Conservation (phyloP, 768 basidiomycete genomes). For the Xerocomus brunneocitrinus region DNA sequence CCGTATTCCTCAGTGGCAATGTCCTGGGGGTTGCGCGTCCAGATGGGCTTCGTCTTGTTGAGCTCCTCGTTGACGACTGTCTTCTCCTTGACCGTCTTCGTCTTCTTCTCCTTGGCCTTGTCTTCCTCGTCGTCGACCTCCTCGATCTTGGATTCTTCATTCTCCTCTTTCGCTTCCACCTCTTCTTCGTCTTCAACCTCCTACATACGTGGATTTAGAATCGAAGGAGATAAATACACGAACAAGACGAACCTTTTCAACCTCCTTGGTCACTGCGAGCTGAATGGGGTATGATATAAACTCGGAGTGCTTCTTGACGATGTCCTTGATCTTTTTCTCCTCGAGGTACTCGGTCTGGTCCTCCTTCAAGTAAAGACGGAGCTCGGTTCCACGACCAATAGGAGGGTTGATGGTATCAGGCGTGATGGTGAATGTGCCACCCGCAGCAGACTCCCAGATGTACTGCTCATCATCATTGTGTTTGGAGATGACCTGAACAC, state of each 20-base stretch:
- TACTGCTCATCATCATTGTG: constrained; percentile 99
- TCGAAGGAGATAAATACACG: neutral
- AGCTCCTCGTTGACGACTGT: constrained; percentile 92
- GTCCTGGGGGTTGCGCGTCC: constrained; percentile 96
- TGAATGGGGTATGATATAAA: constrained; percentile 99
- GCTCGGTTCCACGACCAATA: constrained; percentile 90
- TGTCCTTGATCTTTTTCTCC: constrained; percentile 99
- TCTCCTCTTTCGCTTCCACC: constrained; percentile 68
- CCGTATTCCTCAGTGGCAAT: constrained; percentile 92
- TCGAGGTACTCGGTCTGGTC: constrained; percentile 99
- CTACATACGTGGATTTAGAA: constrained; percentile 34
- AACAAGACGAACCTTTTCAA: constrained; percentile 77
- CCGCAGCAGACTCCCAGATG: constrained; percentile 99
- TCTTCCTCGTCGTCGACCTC: constrained; percentile 82
- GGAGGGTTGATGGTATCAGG: constrained; percentile 85
- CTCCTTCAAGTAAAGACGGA: constrained; percentile 93
- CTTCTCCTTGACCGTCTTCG: constrained; percentile 89
- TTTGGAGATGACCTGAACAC: constrained; percentile 97
- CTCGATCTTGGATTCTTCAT: constrained; percentile 73
- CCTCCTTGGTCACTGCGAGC: constrained; percentile 97
- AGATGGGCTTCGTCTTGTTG: constrained; percentile 99
- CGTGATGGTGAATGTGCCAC: constrained; percentile 99
- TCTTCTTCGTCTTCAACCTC: constrained; percentile 85
- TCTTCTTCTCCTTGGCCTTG: constrained; percentile 87
- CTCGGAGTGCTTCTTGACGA: constrained; percentile 99